These are phyloP conservation scores for Sugiyamaella sp. DNA, from an alignment of 1,139 yeast species.

Conservation along the genomic window DNA sequence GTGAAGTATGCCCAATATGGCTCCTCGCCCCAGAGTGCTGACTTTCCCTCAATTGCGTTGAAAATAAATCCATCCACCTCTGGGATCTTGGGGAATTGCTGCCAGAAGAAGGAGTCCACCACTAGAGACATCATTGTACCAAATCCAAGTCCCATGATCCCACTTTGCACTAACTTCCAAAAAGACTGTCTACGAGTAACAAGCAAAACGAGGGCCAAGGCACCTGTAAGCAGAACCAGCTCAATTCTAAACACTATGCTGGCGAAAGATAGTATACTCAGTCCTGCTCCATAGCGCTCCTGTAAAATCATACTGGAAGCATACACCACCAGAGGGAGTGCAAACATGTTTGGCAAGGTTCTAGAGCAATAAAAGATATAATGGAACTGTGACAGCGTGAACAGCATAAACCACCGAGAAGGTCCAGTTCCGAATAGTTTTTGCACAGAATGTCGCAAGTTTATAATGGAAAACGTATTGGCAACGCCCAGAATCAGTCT, in stretches of 20 bases:
- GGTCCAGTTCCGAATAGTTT: slow-evolving; percentile 22
- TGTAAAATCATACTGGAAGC: slow-evolving; percentile 56
- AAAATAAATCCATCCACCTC: slow-evolving; percentile 72
- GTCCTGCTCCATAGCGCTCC: slow-evolving; percentile 55
- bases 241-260: slow-evolving; percentile 77
- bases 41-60: slow-evolving; percentile 73
- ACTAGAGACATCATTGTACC: slow-evolving; percentile 56
- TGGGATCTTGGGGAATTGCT: slow-evolving; percentile 53
- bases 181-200: slow-evolving; percentile 12
- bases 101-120: slow-evolving; percentile 70
- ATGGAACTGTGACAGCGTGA: slow-evolving; percentile 75
- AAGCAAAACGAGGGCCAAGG: slow-evolving; percentile 42
- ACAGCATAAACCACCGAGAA: slow-evolving; percentile 56
- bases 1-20: slow-evolving; percentile 71
- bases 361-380: slow-evolving; percentile 74
- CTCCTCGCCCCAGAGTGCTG: slow-evolving; percentile 82
- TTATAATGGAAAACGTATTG: slow-evolving; percentile 38
- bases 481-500: slow-evolving; percentile 41
- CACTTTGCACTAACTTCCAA: slow-evolving; percentile 44
- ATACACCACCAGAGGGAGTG: slow-evolving; percentile 68
- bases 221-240: slow-evolving; percentile 60
- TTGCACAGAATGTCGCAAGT: slow-evolving; percentile 34
- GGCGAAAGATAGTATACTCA: slow-evolving; percentile 61
- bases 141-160: slow-evolving; percentile 55
- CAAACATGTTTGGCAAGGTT: slow-evolving; percentile 84